These are phyloP conservation scores for Thalia dealbata DNA, from an alignment of 176 grass and related monocot species.

Conservation along the genomic window DNA sequence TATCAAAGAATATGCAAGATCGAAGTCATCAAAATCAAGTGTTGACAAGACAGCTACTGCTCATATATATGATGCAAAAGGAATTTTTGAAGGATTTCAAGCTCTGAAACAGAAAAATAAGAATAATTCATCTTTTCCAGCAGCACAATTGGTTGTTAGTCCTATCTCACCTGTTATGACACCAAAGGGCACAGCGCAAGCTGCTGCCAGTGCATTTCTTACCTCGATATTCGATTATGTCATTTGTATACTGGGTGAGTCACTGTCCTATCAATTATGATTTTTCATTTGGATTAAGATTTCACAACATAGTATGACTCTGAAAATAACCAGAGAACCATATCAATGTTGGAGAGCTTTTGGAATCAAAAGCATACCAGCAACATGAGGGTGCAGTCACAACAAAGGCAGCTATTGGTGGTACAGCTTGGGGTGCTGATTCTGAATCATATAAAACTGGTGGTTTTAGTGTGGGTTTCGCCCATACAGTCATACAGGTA, in stretches of 20 bases:
- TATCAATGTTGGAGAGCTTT: constrained; percentile 81
- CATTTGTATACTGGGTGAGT: constrained; percentile 71
- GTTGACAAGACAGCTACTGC: constrained; percentile 32
- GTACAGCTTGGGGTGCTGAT: constrained; percentile 63
- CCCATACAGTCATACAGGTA: constrained; percentile 87
- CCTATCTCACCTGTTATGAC: constrained; percentile 76
- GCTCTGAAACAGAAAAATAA: constrained; percentile 61
- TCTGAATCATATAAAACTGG: constrained; percentile 91
- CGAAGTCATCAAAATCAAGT: constrained; percentile 32
- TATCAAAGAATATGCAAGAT: constrained; percentile 54
- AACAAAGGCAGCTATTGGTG: constrained; percentile 42
- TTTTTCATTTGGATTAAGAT: constrained; percentile 8
- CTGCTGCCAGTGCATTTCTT: constrained; percentile 59
- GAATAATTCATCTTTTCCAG: constrained; percentile 38
- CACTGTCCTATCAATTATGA: constrained; percentile 17
- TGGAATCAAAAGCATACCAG: constrained; percentile 65
- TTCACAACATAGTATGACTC: constrained; percentile 19
- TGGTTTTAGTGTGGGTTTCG: constrained; percentile 79
- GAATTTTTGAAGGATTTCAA: constrained; percentile 28
- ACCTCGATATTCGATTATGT: constrained; percentile 62
- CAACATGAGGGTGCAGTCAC: constrained; percentile 47
- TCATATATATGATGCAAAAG: constrained; percentile 35
- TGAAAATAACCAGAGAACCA: constrained; percentile 62
- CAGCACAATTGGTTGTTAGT: constrained; percentile 60
- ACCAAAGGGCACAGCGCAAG: constrained; percentile 64